A percentile compares a stretch with the other conserved stretches of the same genome.
Evolutionary conservation across 2,329 filamentous ascomycete species (phyloP).

Genomic region (Fusarium bactridioides): DNA sequence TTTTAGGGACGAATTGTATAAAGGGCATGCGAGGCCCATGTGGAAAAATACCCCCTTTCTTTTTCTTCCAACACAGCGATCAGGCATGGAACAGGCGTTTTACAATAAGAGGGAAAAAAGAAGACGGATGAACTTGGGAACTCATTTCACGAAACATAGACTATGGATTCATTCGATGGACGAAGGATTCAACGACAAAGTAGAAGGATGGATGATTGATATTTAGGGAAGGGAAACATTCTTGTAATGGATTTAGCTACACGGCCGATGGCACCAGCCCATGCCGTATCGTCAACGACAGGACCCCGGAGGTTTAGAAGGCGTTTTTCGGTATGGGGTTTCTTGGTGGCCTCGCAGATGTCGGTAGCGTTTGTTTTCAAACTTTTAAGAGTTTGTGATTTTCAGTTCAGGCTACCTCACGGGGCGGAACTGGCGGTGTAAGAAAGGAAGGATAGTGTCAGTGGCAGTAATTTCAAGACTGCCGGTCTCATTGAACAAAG

Average conservation of each 20-base stretch:
- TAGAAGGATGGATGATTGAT: slow-evolving; percentile 21
- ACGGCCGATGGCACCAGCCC: slow-evolving; percentile 15
- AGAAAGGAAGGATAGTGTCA: slow-evolving; percentile 20
- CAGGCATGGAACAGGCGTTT: slow-evolving; percentile 36
- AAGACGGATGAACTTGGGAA: slow-evolving; percentile 30
- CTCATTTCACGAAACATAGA: slow-evolving; percentile 35
- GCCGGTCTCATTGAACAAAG: slow-evolving; percentile 17
- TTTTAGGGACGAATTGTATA: slow-evolving; percentile 36
- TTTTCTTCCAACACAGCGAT: slow-evolving; percentile 28
- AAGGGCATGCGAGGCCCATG: slow-evolving; percentile 23
- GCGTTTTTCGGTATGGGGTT: slow-evolving; percentile 10
- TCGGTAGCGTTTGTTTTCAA: slow-evolving; percentile 27
- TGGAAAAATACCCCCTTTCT: slow-evolving; percentile 32
- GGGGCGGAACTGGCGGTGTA: slow-evolving; percentile 40
- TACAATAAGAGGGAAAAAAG: slow-evolving; percentile 29
- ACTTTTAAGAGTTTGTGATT: slow-evolving; percentile 12
- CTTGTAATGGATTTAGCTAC: slow-evolving; percentile 33
- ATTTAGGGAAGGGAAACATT: slow-evolving; percentile 7
- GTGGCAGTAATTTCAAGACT: slow-evolving; percentile 32
- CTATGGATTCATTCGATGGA: slow-evolving; percentile 31
- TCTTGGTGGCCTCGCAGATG: slow-evolving; percentile 5
- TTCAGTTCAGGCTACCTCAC: slow-evolving; percentile 35
- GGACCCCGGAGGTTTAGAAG: slow-evolving; percentile 20
- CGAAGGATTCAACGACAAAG: slow-evolving; percentile 26
- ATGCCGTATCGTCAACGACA: slow-evolving; percentile 11